A percentile compares a stretch with the other conserved stretches of the same genome.
These are phyloP conservation scores for Neolentinus lepideus DNA, from an alignment of 1,284 basidiomycete genomes.

Conservation along the genomic window DNA sequence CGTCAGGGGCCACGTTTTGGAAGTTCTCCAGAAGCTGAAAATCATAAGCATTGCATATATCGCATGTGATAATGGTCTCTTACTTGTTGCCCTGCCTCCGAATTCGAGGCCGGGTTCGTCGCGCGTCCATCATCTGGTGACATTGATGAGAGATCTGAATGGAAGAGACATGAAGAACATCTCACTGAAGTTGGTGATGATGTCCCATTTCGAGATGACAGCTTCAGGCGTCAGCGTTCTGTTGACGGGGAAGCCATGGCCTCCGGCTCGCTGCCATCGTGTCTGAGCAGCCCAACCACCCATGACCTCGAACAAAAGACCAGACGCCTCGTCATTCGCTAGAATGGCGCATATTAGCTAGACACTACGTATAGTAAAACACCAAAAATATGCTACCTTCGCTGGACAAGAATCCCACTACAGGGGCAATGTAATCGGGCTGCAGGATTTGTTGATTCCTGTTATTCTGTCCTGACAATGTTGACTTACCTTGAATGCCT, in stretches of 20 bases:
- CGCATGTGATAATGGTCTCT: constrained; percentile 4
- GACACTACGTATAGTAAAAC: constrained; percentile 6
- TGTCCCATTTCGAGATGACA: constrained; percentile 71
- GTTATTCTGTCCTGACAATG: constrained; percentile 5
- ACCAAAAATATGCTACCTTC: constrained; percentile 35
- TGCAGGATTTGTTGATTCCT: constrained; percentile 17
- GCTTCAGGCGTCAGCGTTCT: constrained; percentile 73
- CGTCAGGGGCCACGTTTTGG: constrained; percentile 39
- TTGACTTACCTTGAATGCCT: constrained; percentile 74
- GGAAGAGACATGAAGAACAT: constrained; percentile 5
- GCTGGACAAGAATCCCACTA: constrained; percentile 89
- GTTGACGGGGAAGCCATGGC: constrained; percentile 82
- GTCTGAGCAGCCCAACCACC: constrained; percentile 93
- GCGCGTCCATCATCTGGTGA: constrained; percentile 63
- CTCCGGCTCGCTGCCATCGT: constrained; percentile 90
- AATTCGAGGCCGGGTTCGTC: constrained; percentile 66
- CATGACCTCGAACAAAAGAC: constrained; percentile 81
- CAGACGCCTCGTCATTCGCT: constrained; percentile 73
- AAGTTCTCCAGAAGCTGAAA: constrained; percentile 75
- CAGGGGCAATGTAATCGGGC: constrained; percentile 89
- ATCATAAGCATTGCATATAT: background rate
- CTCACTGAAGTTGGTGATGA: constrained; percentile 79
- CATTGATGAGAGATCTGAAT: background rate
- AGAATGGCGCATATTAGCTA: background rate
- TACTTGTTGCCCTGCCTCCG: constrained; percentile 71